Conservation (phyloP, 2,329 filamentous ascomycete genomes). For the Cladosporium colombiae region DNA sequence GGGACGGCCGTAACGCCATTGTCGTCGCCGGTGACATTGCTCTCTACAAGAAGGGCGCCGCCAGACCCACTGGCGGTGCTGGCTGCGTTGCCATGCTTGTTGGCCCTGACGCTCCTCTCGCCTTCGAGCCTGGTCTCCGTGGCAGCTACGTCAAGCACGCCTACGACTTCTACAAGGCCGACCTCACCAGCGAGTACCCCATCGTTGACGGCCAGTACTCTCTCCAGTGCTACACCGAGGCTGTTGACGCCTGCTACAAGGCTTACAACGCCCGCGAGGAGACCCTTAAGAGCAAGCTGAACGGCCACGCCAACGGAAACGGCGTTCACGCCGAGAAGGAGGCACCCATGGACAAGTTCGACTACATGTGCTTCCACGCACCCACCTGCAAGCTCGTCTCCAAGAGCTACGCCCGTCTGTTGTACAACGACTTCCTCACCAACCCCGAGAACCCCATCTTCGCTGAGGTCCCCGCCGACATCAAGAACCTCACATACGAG, state of each 20-base stretch:
- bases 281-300: slow-evolving; percentile 46
- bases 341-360: slow-evolving; percentile 54
- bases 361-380: slow-evolving; percentile 58
- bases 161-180: slow-evolving; percentile 59
- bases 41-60: slow-evolving; percentile 56
- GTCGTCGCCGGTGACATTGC: slow-evolving; percentile 57
- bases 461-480: slow-evolving; percentile 51
- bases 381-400: slow-evolving; percentile 57
- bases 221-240: slow-evolving; percentile 55
- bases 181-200: slow-evolving; percentile 56
- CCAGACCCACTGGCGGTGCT: slow-evolving; percentile 54
- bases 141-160: slow-evolving; percentile 54
- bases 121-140: slow-evolving; percentile 52
- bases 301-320: slow-evolving; percentile 43
- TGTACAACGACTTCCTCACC: slow-evolving; percentile 54
- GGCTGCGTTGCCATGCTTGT: slow-evolving; percentile 57
- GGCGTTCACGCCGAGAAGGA: slow-evolving; percentile 43
- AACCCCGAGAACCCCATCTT: slow-evolving; percentile 52
- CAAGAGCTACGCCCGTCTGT: slow-evolving; percentile 55
- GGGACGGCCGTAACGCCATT: slow-evolving; percentile 55
- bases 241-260: slow-evolving; percentile 56
- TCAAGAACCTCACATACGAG: slow-evolving; percentile 49
- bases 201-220: slow-evolving; percentile 56
- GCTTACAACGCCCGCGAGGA: slow-evolving; percentile 53
- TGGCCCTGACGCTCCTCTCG: slow-evolving; percentile 53